These are phyloP conservation scores for Uncinocarpus reesii DNA, from an alignment of 2,329 filamentous ascomycete genomes.

Conservation along the genomic window DNA sequence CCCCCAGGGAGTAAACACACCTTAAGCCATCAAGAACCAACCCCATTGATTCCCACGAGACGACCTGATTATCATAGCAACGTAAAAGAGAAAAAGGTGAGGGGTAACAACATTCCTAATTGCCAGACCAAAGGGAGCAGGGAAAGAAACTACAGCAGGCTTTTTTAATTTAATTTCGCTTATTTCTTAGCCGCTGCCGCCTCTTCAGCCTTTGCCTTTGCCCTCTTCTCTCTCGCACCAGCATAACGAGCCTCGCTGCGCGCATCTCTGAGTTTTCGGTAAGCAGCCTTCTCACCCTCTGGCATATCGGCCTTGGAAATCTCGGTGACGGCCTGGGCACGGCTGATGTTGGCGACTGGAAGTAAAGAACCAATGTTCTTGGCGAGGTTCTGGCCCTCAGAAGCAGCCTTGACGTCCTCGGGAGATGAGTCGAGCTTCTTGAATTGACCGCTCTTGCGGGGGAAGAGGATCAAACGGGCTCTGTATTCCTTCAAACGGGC, in stretches of 20 bases:
- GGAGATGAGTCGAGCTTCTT: constrained; percentile 86
- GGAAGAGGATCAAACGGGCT: constrained; percentile 93
- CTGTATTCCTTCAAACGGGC: constrained; percentile 97
- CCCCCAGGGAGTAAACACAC: constrained; percentile 10
- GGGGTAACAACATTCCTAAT: constrained; percentile 9
- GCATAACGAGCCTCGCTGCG: constrained; percentile 71
- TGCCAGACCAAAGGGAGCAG: constrained; percentile 16
- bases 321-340: constrained; percentile 54
- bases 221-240: constrained; percentile 87
- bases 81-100: constrained; percentile 10
- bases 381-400: constrained; percentile 47
- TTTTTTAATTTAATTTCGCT: constrained; percentile 25
- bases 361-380: constrained; percentile 50
- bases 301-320: constrained; percentile 75
- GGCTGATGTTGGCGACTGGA: constrained; percentile 57
- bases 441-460: constrained; percentile 82
- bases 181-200: constrained; percentile 48
- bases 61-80: constrained; percentile 13
- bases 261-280: constrained; percentile 71
- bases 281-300: constrained; percentile 74
- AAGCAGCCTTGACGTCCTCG: constrained; percentile 65
- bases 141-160: constrained; percentile 13
- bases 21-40: constrained; percentile 13
- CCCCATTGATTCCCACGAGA: constrained; percentile 12
- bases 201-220: constrained; percentile 66